Percentiles rank a stretch among this genome's conserved stretches.
Evolutionary conservation across 2,329 filamentous ascomycete genomes (phyloP).

Genomic region (Sarocladiaceae sp.): DNA sequence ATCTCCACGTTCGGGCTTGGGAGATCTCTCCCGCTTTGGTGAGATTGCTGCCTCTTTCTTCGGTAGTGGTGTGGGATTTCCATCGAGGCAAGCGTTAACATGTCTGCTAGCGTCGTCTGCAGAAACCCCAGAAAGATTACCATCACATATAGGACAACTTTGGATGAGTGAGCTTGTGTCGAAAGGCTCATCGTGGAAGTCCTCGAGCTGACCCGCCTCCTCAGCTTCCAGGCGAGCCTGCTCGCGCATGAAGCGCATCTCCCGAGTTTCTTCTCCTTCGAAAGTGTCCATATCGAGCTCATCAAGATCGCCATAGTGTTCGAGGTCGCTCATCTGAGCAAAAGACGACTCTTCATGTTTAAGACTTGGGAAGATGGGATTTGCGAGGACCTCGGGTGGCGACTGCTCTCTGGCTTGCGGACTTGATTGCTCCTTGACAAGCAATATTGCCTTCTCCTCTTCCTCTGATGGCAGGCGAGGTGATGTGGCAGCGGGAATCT

Average conservation of each 20-base stretch:
- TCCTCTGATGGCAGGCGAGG: neutral
- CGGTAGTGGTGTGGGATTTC: constrained; percentile 61
- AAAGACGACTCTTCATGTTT: constrained; percentile 27
- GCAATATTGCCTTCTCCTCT: constrained; percentile 1
- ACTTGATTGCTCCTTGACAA: constrained; percentile 10
- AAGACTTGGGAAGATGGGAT: constrained; percentile 14
- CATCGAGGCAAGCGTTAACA: constrained; percentile 91
- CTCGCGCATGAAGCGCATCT: constrained; percentile 70
- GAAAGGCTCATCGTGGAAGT: constrained; percentile 26
- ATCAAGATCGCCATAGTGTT: constrained; percentile 42
- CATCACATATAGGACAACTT: constrained; percentile 75
- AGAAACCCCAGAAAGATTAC: constrained; percentile 54
- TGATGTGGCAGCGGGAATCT: too few relatives aligned
- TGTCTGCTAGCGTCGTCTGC: constrained; percentile 71
- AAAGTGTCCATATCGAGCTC: constrained; percentile 48
- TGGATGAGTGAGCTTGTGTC: constrained; percentile 26
- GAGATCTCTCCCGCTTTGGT: too few relatives aligned
- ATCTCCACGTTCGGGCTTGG: constrained; percentile 14
- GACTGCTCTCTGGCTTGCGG: neutral
- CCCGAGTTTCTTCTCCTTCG: constrained; percentile 61
- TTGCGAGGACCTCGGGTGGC: neutral
- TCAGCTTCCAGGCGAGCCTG: constrained; percentile 64
- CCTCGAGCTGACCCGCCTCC: constrained; percentile 40
- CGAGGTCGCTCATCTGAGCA: constrained; percentile 31
- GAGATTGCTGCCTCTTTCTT: too few relatives aligned